Conservation (phyloP, 1,284 basidiomycete genomes). For the Irpex sp. region DNA sequence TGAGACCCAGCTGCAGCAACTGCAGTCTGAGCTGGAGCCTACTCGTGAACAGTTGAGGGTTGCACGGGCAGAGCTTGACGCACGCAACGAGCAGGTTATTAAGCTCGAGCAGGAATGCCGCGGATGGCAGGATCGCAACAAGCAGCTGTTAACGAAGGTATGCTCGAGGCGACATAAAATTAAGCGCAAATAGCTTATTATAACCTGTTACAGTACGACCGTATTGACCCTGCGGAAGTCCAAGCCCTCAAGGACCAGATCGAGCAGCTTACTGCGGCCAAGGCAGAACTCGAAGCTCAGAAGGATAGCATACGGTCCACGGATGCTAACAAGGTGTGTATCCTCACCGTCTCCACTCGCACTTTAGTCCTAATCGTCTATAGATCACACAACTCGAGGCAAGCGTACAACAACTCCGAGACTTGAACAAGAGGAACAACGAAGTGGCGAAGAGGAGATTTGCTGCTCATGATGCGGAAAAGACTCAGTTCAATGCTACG, state of each 20-base stretch:
- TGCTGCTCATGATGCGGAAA: constrained; percentile 30
- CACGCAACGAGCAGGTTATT: constrained; percentile 64
- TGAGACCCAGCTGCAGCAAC: constrained; percentile 57
- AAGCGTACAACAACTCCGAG: constrained; percentile 23
- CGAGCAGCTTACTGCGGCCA: constrained; percentile 37
- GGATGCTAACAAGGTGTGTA: constrained; percentile 1
- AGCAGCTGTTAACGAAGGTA: constrained; percentile 78
- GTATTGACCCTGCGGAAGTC: constrained; percentile 85
- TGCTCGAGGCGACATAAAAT: constrained; percentile 7
- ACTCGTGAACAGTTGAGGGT: constrained; percentile 68
- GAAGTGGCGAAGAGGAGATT: constrained; percentile 29
- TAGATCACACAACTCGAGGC: constrained; percentile 18
- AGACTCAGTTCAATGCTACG: constrained; percentile 31
- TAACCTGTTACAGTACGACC: constrained; percentile 63
- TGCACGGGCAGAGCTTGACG: constrained; percentile 72
- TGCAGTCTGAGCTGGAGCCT: constrained; percentile 70
- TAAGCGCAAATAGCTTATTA: too few species aligned
- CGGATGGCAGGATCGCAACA: constrained; percentile 83
- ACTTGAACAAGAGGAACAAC: constrained; percentile 31
- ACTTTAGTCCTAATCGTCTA: not conserved
- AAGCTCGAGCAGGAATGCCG: constrained; percentile 78
- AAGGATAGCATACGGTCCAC: not conserved
- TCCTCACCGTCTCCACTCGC: not conserved
- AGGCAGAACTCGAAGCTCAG: constrained; percentile 15
- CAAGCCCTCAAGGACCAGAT: constrained; percentile 77